Conservation (phyloP, 2,329 filamentous ascomycete species). For the Sporothrix brasiliensis region DNA sequence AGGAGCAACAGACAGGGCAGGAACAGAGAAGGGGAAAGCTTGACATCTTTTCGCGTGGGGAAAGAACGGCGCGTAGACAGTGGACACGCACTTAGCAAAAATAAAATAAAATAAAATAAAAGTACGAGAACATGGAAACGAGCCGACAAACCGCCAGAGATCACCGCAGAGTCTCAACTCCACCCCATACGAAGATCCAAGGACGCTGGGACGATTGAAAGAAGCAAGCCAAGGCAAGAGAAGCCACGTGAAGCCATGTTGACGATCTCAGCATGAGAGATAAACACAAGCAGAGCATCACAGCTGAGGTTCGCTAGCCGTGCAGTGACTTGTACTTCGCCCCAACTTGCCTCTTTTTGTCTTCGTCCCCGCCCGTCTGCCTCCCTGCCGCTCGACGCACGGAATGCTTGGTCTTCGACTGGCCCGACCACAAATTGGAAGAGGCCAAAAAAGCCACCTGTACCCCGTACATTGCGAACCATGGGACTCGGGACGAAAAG, state of each 20-base stretch:
- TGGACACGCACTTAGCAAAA: not conserved
- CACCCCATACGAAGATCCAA: not conserved
- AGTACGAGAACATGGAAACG: no score
- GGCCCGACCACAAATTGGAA: not conserved
- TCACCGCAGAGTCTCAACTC: slow-evolving; percentile 20
- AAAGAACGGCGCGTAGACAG: not conserved
- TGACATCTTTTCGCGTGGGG: slow-evolving; percentile 6
- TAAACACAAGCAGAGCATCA: no score
- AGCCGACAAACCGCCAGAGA: slow-evolving; percentile 11
- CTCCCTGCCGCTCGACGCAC: slow-evolving; percentile 14
- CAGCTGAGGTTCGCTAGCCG: not conserved
- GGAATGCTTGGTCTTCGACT: not conserved
- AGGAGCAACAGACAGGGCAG: not conserved
- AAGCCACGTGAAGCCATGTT: not conserved
- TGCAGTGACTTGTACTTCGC: not conserved
- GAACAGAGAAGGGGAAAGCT: slow-evolving; percentile 16
- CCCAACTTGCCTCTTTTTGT: not conserved
- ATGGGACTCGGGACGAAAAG: slow-evolving; percentile 17
- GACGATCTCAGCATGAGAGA: not conserved
- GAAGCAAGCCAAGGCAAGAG: not conserved
- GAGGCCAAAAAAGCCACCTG: not conserved
- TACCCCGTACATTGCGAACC: not conserved
- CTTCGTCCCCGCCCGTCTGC: not conserved
- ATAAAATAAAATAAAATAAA: not conserved
- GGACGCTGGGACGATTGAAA: not conserved